A percentile compares a stretch with the other conserved stretches of the same genome.
These are phyloP conservation scores for Candida succiphila DNA, from an alignment of 805 yeast genomes.

Conservation along the genomic window DNA sequence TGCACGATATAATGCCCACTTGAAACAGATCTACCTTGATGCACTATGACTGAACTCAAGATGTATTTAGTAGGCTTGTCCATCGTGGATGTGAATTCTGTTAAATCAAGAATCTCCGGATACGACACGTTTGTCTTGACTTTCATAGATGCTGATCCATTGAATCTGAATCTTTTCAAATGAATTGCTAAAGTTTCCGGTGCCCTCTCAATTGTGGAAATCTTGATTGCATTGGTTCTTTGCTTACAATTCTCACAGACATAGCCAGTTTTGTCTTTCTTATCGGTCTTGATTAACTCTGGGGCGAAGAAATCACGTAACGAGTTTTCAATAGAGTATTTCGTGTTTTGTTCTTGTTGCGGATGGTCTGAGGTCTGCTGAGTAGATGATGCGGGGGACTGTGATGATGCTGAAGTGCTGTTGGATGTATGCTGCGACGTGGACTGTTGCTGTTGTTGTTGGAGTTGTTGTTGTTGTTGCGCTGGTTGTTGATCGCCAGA, in stretches of 20 bases:
- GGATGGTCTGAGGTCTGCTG: conserved; percentile 2
- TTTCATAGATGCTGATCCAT: conserved; percentile 66
- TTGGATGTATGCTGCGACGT: neutral
- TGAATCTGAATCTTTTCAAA: conserved; percentile 83
- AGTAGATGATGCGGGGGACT: too few relatives aligned
- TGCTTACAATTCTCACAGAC: conserved; percentile 79
- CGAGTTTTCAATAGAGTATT: conserved; percentile 65
- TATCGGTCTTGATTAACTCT: conserved; percentile 65
- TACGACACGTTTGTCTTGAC: conserved; percentile 81
- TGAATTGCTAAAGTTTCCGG: conserved; percentile 87
- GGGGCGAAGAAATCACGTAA: conserved; percentile 74
- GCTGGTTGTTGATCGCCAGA: conserved; percentile 2
- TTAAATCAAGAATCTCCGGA: conserved; percentile 66
- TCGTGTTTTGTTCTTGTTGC: conserved; percentile 6
- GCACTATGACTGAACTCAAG: conserved; percentile 77
- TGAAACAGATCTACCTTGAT: conserved; percentile 86
- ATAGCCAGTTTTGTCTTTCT: conserved; percentile 60
- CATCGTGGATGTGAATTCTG: conserved; percentile 44
- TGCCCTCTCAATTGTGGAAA: conserved; percentile 62
- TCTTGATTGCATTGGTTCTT: conserved; percentile 69
- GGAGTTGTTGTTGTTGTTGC: conserved; percentile 2
- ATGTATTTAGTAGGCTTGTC: conserved; percentile 51
- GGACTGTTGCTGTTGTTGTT: too few relatives aligned
- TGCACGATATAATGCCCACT: conserved; percentile 92
- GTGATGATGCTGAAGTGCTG: neutral